phyloP scores from a whole-genome alignment of 2,329 filamentous ascomycete genomes.

The Laburnicola sp. region DNA sequence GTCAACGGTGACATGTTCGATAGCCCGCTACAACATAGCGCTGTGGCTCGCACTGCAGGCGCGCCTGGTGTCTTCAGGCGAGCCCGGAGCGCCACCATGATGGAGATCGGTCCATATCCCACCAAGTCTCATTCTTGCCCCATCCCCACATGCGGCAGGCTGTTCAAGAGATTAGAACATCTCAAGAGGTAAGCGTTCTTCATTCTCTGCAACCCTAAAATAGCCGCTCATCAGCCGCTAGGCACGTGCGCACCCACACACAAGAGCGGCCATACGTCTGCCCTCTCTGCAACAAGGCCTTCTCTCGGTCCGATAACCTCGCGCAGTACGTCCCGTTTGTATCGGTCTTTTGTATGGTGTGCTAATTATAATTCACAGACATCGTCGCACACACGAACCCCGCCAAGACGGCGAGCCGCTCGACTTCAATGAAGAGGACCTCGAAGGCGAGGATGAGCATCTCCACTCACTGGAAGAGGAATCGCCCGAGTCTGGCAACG shows the following conservation, averaged over 20 bases:
- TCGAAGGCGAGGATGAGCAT: constrained; percentile 86
- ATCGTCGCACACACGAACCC: constrained; percentile 79
- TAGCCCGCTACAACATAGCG: constrained; percentile 58
- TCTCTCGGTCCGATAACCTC: constrained; percentile 97
- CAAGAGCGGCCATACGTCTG: constrained; percentile 99
- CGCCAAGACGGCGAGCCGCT: constrained; percentile 66
- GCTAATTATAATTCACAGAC: constrained; percentile 56
- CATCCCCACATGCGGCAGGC: constrained; percentile 94
- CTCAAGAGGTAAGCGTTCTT: constrained; percentile 84
- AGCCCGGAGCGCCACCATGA: constrained; percentile 90
- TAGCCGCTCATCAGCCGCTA: constrained; percentile 60
- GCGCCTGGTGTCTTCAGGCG: constrained; percentile 78
- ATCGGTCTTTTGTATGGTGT: constrained; percentile 16
- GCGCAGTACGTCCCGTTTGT: constrained; percentile 71
- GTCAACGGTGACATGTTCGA: constrained; percentile 45
- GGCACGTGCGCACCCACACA: constrained; percentile 98
- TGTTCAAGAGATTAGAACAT: constrained; percentile 99
- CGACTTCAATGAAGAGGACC: constrained; percentile 76
- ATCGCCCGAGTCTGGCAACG: constrained; percentile 72
- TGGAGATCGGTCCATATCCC: constrained; percentile 94
- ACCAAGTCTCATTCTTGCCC: constrained; percentile 98
- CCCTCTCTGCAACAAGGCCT: constrained; percentile 97
- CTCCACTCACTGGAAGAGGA: constrained; percentile 77
- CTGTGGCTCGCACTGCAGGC: constrained; percentile 61
- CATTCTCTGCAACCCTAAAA: constrained; percentile 45